Evolutionary conservation across 306 rosid species (phyloP), one percentile per base, ranked within the genome.

Genomic region (Oemleria cerasiformis): DNA sequence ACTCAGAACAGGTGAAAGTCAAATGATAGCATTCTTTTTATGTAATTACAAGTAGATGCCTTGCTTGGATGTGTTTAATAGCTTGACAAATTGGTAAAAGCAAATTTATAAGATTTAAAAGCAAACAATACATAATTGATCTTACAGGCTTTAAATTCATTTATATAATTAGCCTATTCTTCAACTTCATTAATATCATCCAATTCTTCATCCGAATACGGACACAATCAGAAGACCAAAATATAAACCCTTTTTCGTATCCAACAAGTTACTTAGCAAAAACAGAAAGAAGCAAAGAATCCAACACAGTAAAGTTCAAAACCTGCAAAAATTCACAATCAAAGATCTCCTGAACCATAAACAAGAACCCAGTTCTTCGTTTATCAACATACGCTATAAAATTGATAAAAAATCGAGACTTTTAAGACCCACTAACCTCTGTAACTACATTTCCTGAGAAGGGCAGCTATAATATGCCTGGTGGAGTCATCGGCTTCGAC

Each of bases 401-500:
- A 49, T 17, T 17, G 14, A 47, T 5, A 9, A 23, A 30, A 43
- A 72, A 8, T 9, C 16, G 60, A 2, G 40, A 56, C 43, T 13
- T 21, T 0, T 20, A 49, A 1, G 47, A n/a, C 21, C 60, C 38
- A 65, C 80, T 7, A 6, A 95, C 99, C 99, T 89, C 81, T 90
- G 78, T 91, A 95, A 79, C 86, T 80, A 73, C 97, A 95, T 85
- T 95, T 95, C 68, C 97, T 86, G 20, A 95, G 97, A 79, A 95
- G 96, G 23, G 97, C 96, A 10, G 92, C 75, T 10, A 95, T 86
- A 78, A 95, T 89, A 82, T 95, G 99, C 45, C 99, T 83, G 5
- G 99, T 95, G 54, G 92, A 95, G 40, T 95, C 99, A 75, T 95
- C 99, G 5, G 99, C 88, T 77, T 95, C 99, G 40, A 89, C 96